These are phyloP conservation scores for Calvatia gigantea DNA, from an alignment of 768 basidiomycete genomes.

Conservation along the genomic window DNA sequence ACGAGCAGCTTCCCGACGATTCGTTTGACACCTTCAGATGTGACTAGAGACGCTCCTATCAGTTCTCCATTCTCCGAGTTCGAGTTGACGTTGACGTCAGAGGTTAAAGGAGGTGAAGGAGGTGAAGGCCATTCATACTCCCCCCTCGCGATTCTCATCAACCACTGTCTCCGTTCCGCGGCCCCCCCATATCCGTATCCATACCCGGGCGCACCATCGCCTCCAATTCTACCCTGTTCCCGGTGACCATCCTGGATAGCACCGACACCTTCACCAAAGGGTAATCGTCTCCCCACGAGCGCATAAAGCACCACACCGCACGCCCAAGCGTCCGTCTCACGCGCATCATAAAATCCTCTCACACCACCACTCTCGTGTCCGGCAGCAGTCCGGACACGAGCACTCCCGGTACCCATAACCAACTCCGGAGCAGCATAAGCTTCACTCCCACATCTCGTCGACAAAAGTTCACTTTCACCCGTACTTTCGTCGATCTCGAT, in stretches of 20 bases:
- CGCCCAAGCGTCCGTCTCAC: constrained; percentile 87
- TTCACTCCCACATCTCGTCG: constrained; percentile 84
- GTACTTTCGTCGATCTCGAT: constrained; percentile 51
- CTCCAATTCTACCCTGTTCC: constrained; percentile 36
- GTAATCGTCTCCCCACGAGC: constrained; percentile 63
- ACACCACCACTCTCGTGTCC: constrained; percentile 47
- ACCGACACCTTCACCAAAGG: constrained; percentile 60
- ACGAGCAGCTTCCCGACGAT: constrained; percentile 64
- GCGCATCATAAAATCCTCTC: constrained; percentile 68
- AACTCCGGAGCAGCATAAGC: constrained; percentile 84
- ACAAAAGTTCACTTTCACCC: constrained; percentile 42
- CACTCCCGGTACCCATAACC: constrained; percentile 41
- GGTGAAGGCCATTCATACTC: constrained; percentile 70
- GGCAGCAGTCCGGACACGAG: constrained; percentile 1
- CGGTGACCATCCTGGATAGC: constrained; percentile 19
- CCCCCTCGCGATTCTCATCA: constrained; percentile 78
- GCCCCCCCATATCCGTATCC: constrained; percentile 20
- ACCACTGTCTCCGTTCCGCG: constrained; percentile 48
- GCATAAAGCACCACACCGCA: constrained; percentile 86
- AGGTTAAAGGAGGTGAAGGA: background rate
- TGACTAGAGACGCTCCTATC: constrained; percentile 32
- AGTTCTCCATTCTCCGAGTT: constrained; percentile 26
- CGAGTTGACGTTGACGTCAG: constrained; percentile 8
- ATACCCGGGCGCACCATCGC: constrained; percentile 24
- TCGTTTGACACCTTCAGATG: constrained; percentile 42